Conservation (phyloP, 2,329 filamentous ascomycete species). For the Nemania diffusa region DNA sequence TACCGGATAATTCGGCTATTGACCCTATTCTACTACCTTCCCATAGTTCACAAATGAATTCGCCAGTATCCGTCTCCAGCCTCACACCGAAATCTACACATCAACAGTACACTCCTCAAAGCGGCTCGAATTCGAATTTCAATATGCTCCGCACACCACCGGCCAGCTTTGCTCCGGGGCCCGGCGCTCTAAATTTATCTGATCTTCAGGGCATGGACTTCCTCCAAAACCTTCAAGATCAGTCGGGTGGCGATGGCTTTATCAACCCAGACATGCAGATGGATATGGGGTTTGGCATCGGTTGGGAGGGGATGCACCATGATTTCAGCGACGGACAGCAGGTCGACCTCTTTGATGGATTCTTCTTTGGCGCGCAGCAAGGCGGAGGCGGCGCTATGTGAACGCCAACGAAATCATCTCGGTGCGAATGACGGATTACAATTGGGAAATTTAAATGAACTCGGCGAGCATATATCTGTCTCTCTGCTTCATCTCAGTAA, state of each 20-base stretch:
- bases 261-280: constrained; percentile 60
- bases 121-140: constrained; percentile 39
- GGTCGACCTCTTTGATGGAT: constrained; percentile 76
- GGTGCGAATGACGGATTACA: neutral
- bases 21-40: constrained; percentile 60
- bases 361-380: constrained; percentile 73
- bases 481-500: constrained; percentile 12
- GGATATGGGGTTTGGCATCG: constrained; percentile 74
- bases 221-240: constrained; percentile 58
- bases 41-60: constrained; percentile 52
- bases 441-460: constrained; percentile 3
- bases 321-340: constrained; percentile 70
- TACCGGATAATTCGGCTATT: constrained; percentile 51
- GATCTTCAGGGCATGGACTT: constrained; percentile 67
- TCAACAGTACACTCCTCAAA: constrained; percentile 39
- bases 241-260: constrained; percentile 41
- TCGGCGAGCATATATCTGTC: constrained; percentile 2
- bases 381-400: constrained; percentile 43
- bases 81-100: constrained; percentile 50
- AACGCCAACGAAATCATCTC: constrained; percentile 3
- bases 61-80: constrained; percentile 50
- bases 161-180: constrained; percentile 47
- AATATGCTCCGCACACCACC: constrained; percentile 44
- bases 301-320: constrained; percentile 70
- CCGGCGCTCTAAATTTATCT: constrained; percentile 52